Evolutionary conservation across 2,329 filamentous ascomycete species (phyloP).

Genomic region (Hypoxylon sp.): DNA sequence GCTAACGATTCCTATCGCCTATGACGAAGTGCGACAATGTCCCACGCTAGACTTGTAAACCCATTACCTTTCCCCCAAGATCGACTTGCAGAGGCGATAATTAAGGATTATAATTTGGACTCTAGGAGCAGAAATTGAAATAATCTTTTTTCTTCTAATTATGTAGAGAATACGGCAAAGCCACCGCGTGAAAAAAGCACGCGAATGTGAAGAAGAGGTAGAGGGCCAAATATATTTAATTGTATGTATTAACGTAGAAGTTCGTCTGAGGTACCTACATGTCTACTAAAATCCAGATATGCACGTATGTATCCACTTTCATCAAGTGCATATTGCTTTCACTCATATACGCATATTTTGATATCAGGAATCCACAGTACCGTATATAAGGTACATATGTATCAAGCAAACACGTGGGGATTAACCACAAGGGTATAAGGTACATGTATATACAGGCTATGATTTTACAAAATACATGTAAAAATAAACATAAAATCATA

Average conservation of each 20-base stretch:
- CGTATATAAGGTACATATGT: no score
- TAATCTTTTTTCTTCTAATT: not conserved
- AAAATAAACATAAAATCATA: no score
- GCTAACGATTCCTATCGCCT: slow-evolving; percentile 6
- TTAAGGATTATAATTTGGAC: not conserved
- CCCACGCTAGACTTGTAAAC: not conserved
- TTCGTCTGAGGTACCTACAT: no score
- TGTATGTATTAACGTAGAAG: no score
- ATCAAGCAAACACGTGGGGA: no score
- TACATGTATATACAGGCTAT: not conserved
- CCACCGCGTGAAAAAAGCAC: not conserved
- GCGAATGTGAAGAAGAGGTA: not conserved
- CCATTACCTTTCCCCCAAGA: not conserved
- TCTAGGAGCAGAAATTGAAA: not conserved
- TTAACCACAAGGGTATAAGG: no score
- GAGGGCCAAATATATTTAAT: not conserved
- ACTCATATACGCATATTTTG: no score
- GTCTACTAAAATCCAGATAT: no score
- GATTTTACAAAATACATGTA: not conserved
- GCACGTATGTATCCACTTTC: no score
- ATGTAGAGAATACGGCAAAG: not conserved
- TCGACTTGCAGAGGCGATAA: not conserved
- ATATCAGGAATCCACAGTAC: no score
- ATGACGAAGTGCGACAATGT: slow-evolving; percentile 4
- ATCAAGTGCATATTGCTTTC: no score